These are phyloP conservation scores for Phytophthora crassamura DNA, from an alignment of 352 stramenopile genomes.

Conservation along the genomic window DNA sequence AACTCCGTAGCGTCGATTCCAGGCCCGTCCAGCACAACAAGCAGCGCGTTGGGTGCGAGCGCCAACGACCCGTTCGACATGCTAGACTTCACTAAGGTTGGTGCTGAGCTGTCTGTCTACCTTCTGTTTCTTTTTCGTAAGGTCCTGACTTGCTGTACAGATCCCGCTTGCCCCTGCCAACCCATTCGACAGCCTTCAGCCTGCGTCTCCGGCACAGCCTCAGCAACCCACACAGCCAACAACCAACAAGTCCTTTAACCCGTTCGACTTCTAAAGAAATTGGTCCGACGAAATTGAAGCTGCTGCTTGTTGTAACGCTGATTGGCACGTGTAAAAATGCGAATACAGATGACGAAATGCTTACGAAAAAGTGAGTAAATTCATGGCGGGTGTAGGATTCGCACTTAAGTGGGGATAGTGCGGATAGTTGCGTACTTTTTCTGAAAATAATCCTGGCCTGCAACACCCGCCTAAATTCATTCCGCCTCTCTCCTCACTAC, in stretches of 20 bases:
- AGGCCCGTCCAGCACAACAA: conserved; percentile 16
- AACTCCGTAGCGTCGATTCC: conserved; percentile 7
- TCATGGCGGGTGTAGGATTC: conserved; percentile 10
- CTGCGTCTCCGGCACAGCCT: conserved; percentile 4
- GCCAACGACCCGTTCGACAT: conserved; percentile 47
- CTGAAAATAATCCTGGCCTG: too few relatives aligned
- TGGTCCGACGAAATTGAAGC: not conserved
- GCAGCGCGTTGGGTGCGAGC: conserved; percentile 12
- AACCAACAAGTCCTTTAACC: conserved; percentile 53
- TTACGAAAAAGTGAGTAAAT: conserved; percentile 11
- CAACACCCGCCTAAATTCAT: too few relatives aligned
- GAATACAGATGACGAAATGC: conserved; percentile 14
- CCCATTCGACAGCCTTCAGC: conserved; percentile 41
- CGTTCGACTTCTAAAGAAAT: conserved; percentile 53
- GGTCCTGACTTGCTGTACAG: conserved; percentile 10
- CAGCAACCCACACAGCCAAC: conserved; percentile 16
- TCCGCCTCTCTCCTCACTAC: not conserved
- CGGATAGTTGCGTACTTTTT: too few relatives aligned
- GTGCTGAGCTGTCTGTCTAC: not conserved
- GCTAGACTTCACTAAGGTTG: conserved; percentile 50
- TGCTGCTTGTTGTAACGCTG: conserved; percentile 12
- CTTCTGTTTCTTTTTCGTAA: not conserved
- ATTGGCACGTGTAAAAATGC: conserved; percentile 10
- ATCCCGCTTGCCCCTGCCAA: conserved; percentile 36
- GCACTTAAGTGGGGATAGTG: too few relatives aligned